A percentile compares a stretch with the other conserved stretches of the same genome.
These are phyloP conservation scores for Aureobasidium pullulans DNA, from an alignment of 2,329 filamentous ascomycete genomes.

Conservation along the genomic window DNA sequence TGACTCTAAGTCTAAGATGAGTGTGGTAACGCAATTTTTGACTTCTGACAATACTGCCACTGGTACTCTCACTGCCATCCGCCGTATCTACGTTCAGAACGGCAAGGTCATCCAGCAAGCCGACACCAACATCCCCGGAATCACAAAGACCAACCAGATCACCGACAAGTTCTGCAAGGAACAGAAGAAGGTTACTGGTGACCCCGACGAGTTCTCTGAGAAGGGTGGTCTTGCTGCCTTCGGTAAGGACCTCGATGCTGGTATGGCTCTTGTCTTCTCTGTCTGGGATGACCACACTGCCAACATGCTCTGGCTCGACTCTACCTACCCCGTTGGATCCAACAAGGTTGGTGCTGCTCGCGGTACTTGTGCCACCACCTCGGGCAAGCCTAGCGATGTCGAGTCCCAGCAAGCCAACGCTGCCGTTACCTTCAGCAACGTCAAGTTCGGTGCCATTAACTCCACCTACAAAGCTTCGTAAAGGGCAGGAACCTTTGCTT, in stretches of 20 bases:
- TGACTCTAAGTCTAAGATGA: constrained; percentile 37
- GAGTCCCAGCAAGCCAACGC: constrained; percentile 17
- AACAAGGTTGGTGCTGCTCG: constrained; percentile 19
- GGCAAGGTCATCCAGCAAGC: constrained; percentile 45
- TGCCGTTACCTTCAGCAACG: constrained; percentile 19
- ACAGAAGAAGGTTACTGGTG: constrained; percentile 25
- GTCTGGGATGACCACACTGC: constrained; percentile 57
- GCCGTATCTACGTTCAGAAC: constrained; percentile 59
- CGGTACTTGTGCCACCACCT: constrained; percentile 19
- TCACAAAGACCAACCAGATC: constrained; percentile 46
- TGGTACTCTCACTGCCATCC: constrained; percentile 50
- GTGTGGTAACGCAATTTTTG: neutral
- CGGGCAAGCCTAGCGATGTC: constrained; percentile 18
- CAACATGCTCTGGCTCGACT: constrained; percentile 70
- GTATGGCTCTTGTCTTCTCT: constrained; percentile 59
- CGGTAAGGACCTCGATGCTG: constrained; percentile 46
- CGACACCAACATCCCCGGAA: constrained; percentile 34
- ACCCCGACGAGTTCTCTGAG: constrained; percentile 42
- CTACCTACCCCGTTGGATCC: constrained; percentile 21
- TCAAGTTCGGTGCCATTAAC: constrained; percentile 23
- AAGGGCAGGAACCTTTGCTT: neutral
- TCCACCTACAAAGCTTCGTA: constrained; percentile 6
- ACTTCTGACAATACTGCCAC: constrained; percentile 37
- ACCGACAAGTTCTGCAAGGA: constrained; percentile 49
- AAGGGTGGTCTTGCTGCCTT: constrained; percentile 52